Conservation (phyloP, 1,284 basidiomycete species). For the Agaricales sp. region DNA sequence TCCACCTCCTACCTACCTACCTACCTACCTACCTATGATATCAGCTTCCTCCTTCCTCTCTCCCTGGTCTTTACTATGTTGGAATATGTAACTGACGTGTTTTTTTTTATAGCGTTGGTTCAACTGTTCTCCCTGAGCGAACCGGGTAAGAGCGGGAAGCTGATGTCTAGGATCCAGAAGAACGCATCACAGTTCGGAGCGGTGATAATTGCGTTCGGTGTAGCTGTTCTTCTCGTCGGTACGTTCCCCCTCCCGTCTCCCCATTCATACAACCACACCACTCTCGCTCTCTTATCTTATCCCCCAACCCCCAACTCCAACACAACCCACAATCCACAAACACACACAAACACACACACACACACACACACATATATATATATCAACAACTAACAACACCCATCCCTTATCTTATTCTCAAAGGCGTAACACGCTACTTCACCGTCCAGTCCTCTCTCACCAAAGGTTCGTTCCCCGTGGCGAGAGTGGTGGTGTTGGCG, state of each 20-base stretch:
- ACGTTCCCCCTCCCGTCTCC: constrained; percentile 10
- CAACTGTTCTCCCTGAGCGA: constrained; percentile 37
- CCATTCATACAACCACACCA: background rate
- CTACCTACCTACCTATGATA: too few relatives aligned
- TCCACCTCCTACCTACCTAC: background rate
- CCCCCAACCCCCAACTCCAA: too few relatives aligned
- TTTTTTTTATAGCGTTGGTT: constrained; percentile 29
- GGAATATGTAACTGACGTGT: too few relatives aligned
- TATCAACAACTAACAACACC: background rate
- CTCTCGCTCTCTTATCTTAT: background rate
- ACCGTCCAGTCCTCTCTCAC: constrained; percentile 40
- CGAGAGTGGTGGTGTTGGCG: constrained; percentile 25
- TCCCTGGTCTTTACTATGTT: background rate
- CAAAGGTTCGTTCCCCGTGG: constrained; percentile 42
- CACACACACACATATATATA: too few relatives aligned
- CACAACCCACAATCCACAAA: too few relatives aligned
- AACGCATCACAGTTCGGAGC: constrained; percentile 41
- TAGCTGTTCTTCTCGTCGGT: constrained; percentile 37
- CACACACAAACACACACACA: too few relatives aligned
- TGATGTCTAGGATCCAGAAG: background rate
- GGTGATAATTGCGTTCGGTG: constrained; percentile 32
- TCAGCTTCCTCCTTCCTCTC: background rate
- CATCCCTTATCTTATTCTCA: background rate
- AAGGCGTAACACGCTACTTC: constrained; percentile 47
- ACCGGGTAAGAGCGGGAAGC: constrained; percentile 19